Conservation (phyloP, 371 early-diverging fungal species). For the Mucor circinelloides region DNA sequence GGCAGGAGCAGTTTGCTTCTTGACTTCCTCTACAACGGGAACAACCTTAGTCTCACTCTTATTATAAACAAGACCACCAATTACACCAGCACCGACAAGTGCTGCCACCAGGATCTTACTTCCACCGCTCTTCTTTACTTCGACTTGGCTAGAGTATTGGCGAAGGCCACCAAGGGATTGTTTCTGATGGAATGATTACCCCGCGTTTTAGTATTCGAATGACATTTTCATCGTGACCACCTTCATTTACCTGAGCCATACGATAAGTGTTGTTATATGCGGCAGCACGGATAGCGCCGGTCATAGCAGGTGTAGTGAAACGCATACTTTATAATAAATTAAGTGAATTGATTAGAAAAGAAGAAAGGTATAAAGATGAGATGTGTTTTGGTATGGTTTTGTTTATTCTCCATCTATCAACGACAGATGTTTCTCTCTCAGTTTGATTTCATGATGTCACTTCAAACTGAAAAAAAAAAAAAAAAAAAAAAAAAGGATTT, state of each 20-base stretch:
- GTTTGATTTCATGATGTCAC: too few relatives aligned
- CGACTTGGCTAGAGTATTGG: constrained; percentile 25
- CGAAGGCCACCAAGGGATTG: constrained; percentile 21
- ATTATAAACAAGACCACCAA: constrained; percentile 50
- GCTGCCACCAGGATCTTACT: constrained; percentile 38
- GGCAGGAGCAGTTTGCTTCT: constrained; percentile 38
- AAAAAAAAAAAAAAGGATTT: too few relatives aligned
- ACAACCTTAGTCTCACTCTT: constrained; percentile 29
- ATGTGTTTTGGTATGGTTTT: neutral
- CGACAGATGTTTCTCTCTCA: neutral
- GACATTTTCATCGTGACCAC: neutral
- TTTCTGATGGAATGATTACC: neutral
- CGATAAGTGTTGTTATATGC: neutral
- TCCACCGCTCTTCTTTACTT: constrained; percentile 32
- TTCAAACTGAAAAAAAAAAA: too few relatives aligned
- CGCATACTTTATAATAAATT: constrained; percentile 26
- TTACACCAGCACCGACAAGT: constrained; percentile 44
- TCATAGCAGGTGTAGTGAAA: constrained; percentile 30
- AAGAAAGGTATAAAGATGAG: neutral
- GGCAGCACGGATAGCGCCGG: constrained; percentile 30
- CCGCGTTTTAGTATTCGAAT: neutral
- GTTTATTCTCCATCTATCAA: neutral
- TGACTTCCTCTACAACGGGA: constrained; percentile 27
- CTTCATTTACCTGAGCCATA: neutral
- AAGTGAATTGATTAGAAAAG: constrained; percentile 6